Evolutionary conservation across 1,139 yeast species (phyloP).

Genomic region (Casaregolazyma lundiana): DNA sequence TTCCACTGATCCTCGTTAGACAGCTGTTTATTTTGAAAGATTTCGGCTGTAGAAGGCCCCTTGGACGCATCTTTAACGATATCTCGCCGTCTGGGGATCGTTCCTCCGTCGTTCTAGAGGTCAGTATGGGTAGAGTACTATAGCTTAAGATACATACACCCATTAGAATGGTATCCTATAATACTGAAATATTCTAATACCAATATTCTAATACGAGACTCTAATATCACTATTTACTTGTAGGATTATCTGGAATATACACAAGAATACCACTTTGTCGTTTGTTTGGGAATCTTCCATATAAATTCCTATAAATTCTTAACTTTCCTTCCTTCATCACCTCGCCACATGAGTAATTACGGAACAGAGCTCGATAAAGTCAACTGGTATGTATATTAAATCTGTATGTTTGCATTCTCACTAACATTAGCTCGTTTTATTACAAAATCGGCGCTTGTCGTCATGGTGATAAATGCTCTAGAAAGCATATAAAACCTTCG

Average conservation of each 20-base stretch:
- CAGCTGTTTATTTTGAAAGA: constrained; percentile 25
- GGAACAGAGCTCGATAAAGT: constrained; percentile 43
- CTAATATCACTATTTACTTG: no score
- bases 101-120: constrained; percentile 48
- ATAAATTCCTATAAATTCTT: neutral
- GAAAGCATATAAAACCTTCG: constrained; percentile 70
- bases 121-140: neutral
- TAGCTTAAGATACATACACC: constrained; percentile 11
- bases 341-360: constrained; percentile 37
- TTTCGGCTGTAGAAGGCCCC: constrained; percentile 26
- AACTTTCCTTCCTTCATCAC: neutral
- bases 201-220: neutral
- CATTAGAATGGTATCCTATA: constrained; percentile 1
- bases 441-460: constrained; percentile 88
- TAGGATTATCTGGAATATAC: no score
- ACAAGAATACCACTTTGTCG: no score
- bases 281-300: no score
- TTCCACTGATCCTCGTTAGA: constrained; percentile 37
- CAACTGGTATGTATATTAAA: constrained; percentile 35
- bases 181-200: neutral
- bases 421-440: constrained; percentile 50
- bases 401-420: neutral
- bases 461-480: constrained; percentile 85
- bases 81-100: constrained; percentile 46
- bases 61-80: constrained; percentile 28